Evolutionary conservation across 2,329 filamentous ascomycete species (phyloP).

Genomic region (Xylaria sp.): DNA sequence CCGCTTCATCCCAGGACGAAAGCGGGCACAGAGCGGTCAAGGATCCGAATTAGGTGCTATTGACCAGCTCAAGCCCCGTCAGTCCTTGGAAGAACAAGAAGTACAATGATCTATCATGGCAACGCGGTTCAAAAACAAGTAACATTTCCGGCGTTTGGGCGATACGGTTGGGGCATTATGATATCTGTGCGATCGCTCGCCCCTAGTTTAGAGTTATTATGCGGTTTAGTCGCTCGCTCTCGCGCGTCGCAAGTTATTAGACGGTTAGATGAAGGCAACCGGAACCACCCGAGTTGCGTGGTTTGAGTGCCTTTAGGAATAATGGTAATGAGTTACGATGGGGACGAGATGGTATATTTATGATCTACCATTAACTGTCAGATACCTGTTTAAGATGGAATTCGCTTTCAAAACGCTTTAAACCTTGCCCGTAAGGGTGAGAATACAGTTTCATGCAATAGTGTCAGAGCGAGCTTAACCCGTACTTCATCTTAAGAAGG

Average conservation of each 20-base stretch:
- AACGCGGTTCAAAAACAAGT: constrained; percentile 21
- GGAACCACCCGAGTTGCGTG: constrained; percentile 10
- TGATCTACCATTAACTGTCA: constrained; percentile 23
- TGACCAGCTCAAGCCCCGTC: constrained; percentile 36
- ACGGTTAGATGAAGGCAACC: constrained; percentile 14
- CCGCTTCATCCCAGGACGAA: constrained; percentile 40
- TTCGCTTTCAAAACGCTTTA: not conserved
- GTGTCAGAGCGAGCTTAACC: too few relatives aligned
- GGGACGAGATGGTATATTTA: constrained; percentile 15
- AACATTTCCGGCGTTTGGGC: constrained; percentile 28
- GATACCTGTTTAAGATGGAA: constrained; percentile 21
- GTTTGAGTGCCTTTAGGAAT: constrained; percentile 10
- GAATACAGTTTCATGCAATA: not conserved
- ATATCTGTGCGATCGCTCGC: constrained; percentile 32
- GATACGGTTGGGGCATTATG: constrained; percentile 27
- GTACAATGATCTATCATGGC: constrained; percentile 27
- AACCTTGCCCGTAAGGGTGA: not conserved
- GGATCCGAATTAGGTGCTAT: constrained; percentile 38
- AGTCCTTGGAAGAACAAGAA: constrained; percentile 32
- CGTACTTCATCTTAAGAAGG: too few relatives aligned
- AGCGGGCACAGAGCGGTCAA: constrained; percentile 39
- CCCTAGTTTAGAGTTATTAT: constrained; percentile 20
- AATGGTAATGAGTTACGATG: constrained; percentile 18
- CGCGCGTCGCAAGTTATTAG: constrained; percentile 17
- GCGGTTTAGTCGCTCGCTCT: constrained; percentile 25